Evolutionary conservation across 306 rosid genomes (phyloP).

Genomic region (Fragaria vesca): DNA sequence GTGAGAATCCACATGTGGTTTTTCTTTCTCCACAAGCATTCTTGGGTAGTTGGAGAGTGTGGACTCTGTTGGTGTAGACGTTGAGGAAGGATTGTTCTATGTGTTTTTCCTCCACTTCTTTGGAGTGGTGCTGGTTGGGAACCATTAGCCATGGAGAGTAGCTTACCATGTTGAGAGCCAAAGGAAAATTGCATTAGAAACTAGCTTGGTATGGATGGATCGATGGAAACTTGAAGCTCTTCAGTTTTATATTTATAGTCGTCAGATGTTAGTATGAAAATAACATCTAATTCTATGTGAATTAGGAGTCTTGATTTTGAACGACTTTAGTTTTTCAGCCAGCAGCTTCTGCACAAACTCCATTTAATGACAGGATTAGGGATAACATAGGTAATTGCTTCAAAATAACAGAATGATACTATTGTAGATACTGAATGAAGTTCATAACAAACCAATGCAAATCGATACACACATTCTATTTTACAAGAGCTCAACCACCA

Average conservation of each 20-base stretch:
- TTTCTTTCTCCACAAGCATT: neutral
- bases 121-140: neutral
- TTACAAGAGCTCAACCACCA: slow-evolving; percentile 34
- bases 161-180: neutral
- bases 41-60: neutral
- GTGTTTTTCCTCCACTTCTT: neutral
- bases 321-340: neutral
- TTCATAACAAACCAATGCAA: slow-evolving; percentile 32
- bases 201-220: neutral
- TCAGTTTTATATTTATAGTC: neutral
- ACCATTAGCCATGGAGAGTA: slow-evolving; percentile 21
- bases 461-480: slow-evolving; percentile 34
- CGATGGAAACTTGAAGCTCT: neutral
- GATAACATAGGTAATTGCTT: too few species aligned
- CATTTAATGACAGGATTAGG: neutral
- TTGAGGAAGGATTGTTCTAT: neutral
- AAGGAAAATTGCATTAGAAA: neutral
- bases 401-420: too few species aligned
- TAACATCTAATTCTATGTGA: neutral
- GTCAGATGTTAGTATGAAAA: too few species aligned
- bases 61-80: neutral
- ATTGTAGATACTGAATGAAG: neutral
- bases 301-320: neutral
- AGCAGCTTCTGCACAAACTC: neutral
- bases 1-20: slow-evolving; percentile 2